These are phyloP conservation scores for Scortechinia acanthostroma DNA, from an alignment of 2,329 filamentous ascomycete genomes.

Conservation along the genomic window DNA sequence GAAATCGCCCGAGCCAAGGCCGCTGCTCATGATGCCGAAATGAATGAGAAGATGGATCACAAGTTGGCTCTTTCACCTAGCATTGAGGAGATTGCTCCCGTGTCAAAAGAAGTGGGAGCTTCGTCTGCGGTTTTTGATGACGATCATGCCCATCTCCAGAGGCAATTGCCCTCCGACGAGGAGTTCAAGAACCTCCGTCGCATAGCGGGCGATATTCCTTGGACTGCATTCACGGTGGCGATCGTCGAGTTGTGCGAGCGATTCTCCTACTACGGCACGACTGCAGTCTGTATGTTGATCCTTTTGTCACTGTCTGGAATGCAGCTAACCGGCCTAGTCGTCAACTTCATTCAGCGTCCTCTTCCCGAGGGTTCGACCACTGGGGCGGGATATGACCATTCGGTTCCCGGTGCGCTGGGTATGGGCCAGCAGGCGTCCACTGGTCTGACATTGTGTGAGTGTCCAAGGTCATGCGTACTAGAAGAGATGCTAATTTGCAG, in stretches of 20 bases:
- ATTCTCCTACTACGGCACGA: slow-evolving; percentile 71
- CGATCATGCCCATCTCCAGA: too few relatives aligned
- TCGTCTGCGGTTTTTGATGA: too few relatives aligned
- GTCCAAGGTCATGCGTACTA: too few relatives aligned
- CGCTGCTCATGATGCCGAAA: too few relatives aligned
- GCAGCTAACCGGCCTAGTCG: neutral
- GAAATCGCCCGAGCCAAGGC: too few relatives aligned
- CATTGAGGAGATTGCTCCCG: too few relatives aligned
- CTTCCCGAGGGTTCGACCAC: slow-evolving; percentile 44
- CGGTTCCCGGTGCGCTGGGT: slow-evolving; percentile 41
- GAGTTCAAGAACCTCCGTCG: slow-evolving; percentile 42
- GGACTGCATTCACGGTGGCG: slow-evolving; percentile 53
- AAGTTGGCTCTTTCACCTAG: too few relatives aligned
- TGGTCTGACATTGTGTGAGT: too few relatives aligned
- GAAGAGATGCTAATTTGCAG: too few relatives aligned
- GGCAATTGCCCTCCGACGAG: slow-evolving; percentile 42
- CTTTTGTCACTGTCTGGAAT: neutral
- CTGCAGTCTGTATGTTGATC: slow-evolving; percentile 46
- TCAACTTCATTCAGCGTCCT: slow-evolving; percentile 50
- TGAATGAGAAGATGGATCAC: too few relatives aligned
- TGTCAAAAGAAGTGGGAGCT: too few relatives aligned
- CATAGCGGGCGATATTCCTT: slow-evolving; percentile 48
- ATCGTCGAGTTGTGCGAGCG: slow-evolving; percentile 70
- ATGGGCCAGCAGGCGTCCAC: slow-evolving; percentile 48
- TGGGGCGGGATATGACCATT: slow-evolving; percentile 29